A percentile compares a stretch with the other conserved stretches of the same genome.
Evolutionary conservation across 768 basidiomycete species (phyloP).

Genomic region (Trametes gibbosa): DNA sequence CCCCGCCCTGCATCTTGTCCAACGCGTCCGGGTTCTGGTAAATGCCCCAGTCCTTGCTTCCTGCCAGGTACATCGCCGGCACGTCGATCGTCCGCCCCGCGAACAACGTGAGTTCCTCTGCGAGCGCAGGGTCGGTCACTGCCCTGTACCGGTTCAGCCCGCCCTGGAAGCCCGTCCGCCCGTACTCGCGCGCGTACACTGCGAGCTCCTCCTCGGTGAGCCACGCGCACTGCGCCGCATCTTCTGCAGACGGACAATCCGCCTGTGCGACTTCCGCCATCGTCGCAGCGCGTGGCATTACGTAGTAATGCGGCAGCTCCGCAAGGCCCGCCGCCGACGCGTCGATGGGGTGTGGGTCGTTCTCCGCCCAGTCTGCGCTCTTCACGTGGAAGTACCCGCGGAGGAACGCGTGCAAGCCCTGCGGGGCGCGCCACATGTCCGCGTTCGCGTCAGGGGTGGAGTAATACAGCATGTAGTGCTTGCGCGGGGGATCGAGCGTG

Average conservation of each 20-base stretch:
- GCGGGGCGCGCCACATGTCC: slow-evolving; percentile 41
- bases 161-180: slow-evolving; percentile 60
- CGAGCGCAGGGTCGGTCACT: slow-evolving; percentile 34
- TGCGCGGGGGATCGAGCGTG: slow-evolving; percentile 47
- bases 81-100: slow-evolving; percentile 44
- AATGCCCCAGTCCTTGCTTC: slow-evolving; percentile 59
- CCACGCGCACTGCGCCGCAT: slow-evolving; percentile 39
- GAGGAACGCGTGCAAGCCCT: slow-evolving; percentile 47
- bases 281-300: slow-evolving; percentile 52
- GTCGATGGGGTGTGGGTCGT: slow-evolving; percentile 34
- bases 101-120: slow-evolving; percentile 44
- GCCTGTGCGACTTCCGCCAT: slow-evolving; percentile 50
- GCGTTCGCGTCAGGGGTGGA: slow-evolving; percentile 44
- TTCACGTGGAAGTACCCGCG: slow-evolving; percentile 57
- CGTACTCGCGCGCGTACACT: slow-evolving; percentile 49
- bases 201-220: slow-evolving; percentile 46
- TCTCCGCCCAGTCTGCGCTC: slow-evolving; percentile 50
- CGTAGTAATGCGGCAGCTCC: slow-evolving; percentile 53
- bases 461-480: slow-evolving; percentile 56
- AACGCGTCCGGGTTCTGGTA: slow-evolving; percentile 50
- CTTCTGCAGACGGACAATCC: slow-evolving; percentile 33
- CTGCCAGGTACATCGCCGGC: slow-evolving; percentile 57
- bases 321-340: slow-evolving; percentile 11
- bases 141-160: slow-evolving; percentile 57
- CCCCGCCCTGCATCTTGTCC: slow-evolving; percentile 41